Conservation (phyloP, 2,329 filamentous ascomycete species). For the Exophiala oligosperma region DNA sequence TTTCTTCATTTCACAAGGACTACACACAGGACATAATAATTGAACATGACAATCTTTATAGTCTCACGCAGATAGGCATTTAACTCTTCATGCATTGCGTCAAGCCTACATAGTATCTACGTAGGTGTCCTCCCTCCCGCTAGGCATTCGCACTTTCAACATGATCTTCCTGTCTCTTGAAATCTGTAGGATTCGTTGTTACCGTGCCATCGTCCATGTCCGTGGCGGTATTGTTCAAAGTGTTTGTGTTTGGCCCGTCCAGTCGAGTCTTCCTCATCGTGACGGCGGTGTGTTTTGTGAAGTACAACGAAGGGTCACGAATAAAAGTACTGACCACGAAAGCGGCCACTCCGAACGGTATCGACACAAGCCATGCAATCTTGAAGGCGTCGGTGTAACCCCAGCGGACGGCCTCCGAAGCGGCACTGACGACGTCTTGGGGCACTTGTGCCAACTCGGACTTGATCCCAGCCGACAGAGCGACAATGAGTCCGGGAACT, state of each 20-base stretch:
- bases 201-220: no score
- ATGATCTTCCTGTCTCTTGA: no score
- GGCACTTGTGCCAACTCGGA: slow-evolving; percentile 31
- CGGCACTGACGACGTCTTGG: slow-evolving; percentile 35
- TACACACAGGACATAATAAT: no score
- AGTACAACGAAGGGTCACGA: not conserved
- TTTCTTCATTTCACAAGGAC: no score
- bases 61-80: no score
- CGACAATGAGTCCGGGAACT: slow-evolving; percentile 36
- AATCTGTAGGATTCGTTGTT: no score
- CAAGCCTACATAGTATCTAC: no score
- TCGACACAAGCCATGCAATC: slow-evolving; percentile 37
- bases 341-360: slow-evolving; percentile 20
- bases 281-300: slow-evolving; percentile 3
- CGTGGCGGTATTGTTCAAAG: no score
- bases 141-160: no score
- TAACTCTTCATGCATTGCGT: no score
- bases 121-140: no score
- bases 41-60: no score
- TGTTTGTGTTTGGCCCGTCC: not conserved
- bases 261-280: not conserved
- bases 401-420: slow-evolving; percentile 36
- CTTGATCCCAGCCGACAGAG: slow-evolving; percentile 35
- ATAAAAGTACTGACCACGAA: not conserved
- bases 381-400: slow-evolving; percentile 47